phyloP scores from a whole-genome alignment of 352 stramenopile species.

The Aphanomyces astaci region DNA sequence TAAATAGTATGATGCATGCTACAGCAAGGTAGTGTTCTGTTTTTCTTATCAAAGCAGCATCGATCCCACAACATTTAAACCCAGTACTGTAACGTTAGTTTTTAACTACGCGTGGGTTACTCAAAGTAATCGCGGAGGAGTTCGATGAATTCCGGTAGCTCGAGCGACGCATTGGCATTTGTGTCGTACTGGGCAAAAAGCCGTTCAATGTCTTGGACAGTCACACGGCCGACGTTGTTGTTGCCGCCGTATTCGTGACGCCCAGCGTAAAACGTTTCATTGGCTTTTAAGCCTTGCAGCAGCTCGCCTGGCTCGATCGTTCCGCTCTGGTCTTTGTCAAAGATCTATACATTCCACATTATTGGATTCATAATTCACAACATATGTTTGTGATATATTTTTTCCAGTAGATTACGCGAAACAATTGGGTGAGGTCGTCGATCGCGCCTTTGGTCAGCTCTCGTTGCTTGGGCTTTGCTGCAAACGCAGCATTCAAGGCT shows the following conservation, averaged over 20 bases:
- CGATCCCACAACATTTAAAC: too few relatives aligned
- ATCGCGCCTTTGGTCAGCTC: slow-evolving; percentile 48
- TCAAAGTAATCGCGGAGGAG: slow-evolving; percentile 67
- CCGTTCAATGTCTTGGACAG: slow-evolving; percentile 43
- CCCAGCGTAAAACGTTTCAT: slow-evolving; percentile 60
- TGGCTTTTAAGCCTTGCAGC: slow-evolving; percentile 54
- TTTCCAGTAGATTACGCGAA: slow-evolving; percentile 35
- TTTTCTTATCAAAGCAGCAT: too few relatives aligned
- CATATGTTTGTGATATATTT: slow-evolving; percentile 1
- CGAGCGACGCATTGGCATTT: slow-evolving; percentile 61
- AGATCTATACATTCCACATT: slow-evolving; percentile 33
- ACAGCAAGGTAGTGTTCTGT: too few relatives aligned
- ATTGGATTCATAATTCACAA: not conserved
- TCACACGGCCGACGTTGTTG: not conserved
- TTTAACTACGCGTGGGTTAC: too few relatives aligned
- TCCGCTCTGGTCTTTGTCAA: slow-evolving; percentile 57
- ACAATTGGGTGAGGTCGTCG: slow-evolving; percentile 53
- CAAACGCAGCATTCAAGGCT: slow-evolving; percentile 43
- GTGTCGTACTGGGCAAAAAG: slow-evolving; percentile 73
- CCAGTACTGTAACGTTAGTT: too few relatives aligned
- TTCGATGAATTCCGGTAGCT: slow-evolving; percentile 72
- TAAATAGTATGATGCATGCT: too few relatives aligned
- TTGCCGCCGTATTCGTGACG: slow-evolving; percentile 30
- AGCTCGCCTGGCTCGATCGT: slow-evolving; percentile 63
- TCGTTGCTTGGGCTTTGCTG: slow-evolving; percentile 43